Percentiles rank a stretch among this genome's conserved stretches.
Conservation (phyloP, 331 rosid species). For the Erythrophleum ivorense region DNA sequence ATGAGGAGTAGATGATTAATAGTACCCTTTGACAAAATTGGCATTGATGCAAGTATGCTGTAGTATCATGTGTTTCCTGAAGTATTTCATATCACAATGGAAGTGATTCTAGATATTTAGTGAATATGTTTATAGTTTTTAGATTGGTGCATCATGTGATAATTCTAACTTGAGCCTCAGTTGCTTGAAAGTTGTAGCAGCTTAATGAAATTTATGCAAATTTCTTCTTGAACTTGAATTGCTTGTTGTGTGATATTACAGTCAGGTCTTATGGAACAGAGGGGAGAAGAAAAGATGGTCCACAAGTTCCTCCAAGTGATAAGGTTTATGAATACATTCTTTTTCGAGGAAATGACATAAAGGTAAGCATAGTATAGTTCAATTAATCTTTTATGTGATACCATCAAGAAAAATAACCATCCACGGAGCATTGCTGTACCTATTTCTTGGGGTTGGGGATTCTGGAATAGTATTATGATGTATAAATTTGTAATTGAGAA, state of each 20-base stretch:
- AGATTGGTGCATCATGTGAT: conserved; percentile 10
- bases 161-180: not conserved
- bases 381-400: conserved; percentile 1
- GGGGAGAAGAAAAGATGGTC: conserved; percentile 72
- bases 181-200: not conserved
- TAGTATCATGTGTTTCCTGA: conserved; percentile 2
- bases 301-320: conserved; percentile 69
- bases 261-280: conserved; percentile 80
- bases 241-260: conserved; percentile 45
- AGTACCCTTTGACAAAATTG: not conserved
- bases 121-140: not conserved
- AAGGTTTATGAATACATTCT: conserved; percentile 74
- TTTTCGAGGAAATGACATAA: conserved; percentile 70
- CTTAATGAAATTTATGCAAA: not conserved
- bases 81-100: not conserved
- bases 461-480: not conserved
- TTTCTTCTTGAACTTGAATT: conserved; percentile 18
- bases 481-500: not conserved
- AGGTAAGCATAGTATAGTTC: conserved; percentile 46
- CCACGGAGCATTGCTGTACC: conserved; percentile 20
- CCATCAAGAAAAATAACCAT: not conserved
- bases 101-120: not conserved
- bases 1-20: not conserved
- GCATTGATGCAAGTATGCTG: conserved; percentile 5
- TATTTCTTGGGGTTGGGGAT: not conserved